Conservation (phyloP, 2,329 filamentous ascomycete genomes). For the Stagonosporopsis rhizophila region DNA sequence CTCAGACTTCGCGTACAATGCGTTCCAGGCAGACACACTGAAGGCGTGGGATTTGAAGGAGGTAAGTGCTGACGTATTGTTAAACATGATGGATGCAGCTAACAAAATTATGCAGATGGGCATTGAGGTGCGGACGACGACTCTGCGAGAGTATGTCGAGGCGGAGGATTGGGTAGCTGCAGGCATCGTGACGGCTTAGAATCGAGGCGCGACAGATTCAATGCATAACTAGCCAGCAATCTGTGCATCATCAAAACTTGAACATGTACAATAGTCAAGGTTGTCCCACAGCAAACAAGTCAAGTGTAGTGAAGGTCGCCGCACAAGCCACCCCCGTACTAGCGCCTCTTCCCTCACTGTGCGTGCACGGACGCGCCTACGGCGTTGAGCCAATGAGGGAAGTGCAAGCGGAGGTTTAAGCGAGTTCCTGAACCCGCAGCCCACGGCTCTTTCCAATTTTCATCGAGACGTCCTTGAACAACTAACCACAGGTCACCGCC, state of each 20-base stretch:
- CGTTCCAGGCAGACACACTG: conserved; percentile 28
- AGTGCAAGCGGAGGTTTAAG: no score
- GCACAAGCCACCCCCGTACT: no score
- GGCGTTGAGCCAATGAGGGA: neutral
- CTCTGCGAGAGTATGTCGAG: conserved; percentile 21
- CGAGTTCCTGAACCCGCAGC: no score
- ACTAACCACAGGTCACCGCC: conserved; percentile 48
- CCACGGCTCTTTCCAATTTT: no score
- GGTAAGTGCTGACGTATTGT: conserved; percentile 1
- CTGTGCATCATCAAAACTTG: neutral
- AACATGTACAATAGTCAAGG: no score
- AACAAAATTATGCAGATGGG: conserved; percentile 17
- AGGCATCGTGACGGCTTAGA: conserved; percentile 10
- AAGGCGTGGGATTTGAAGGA: conserved; percentile 21
- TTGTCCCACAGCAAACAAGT: neutral
- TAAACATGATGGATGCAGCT: neutral
- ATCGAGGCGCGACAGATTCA: neutral
- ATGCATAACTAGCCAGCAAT: neutral
- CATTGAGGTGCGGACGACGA: conserved; percentile 17
- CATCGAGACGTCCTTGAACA: conserved; percentile 1
- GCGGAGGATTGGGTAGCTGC: conserved; percentile 31
- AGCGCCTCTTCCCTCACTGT: no score
- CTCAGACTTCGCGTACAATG: conserved; percentile 44
- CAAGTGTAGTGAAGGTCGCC: neutral
- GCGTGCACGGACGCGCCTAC: neutral